phyloP scores from a whole-genome alignment of 2,329 filamentous ascomycete genomes.

The Fusarium xyrophilum region DNA sequence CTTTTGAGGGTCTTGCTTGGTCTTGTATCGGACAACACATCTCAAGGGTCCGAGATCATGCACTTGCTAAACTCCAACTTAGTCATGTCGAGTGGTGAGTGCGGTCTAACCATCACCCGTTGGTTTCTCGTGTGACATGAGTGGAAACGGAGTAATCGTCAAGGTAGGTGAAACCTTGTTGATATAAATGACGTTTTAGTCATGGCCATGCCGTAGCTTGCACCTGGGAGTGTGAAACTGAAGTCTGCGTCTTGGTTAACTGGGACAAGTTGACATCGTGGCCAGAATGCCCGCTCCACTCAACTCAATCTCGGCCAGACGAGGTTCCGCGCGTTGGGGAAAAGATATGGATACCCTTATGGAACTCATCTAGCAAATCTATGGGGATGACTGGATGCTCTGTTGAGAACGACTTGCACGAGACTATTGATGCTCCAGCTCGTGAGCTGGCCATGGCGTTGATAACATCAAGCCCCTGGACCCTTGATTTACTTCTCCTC shows the following conservation, averaged over 20 bases:
- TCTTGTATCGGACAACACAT: conserved; percentile 6
- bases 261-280: conserved; percentile 4
- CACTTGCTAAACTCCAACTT: conserved; percentile 7
- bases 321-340: background rate
- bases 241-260: conserved; percentile 3
- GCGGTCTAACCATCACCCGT: conserved; percentile 19
- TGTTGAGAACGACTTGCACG: conserved; percentile 4
- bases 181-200: background rate
- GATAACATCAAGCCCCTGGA: conserved; percentile 30
- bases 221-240: background rate
- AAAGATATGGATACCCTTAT: background rate
- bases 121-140: conserved; percentile 10
- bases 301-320: background rate
- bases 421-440: conserved; percentile 16
- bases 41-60: conserved; percentile 1
- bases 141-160: conserved; percentile 27
- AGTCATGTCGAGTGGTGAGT: conserved; percentile 4
- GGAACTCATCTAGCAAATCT: background rate
- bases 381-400: background rate
- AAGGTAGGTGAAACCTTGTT: conserved; percentile 7
- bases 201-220: conserved; percentile 7
- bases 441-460: conserved; percentile 18
- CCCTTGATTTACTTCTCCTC: conserved; percentile 27
- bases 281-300: background rate
- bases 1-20: conserved; percentile 3